phyloP scores from a whole-genome alignment of 192 early-diverging fungal species.

The Podochytrium sp. region DNA sequence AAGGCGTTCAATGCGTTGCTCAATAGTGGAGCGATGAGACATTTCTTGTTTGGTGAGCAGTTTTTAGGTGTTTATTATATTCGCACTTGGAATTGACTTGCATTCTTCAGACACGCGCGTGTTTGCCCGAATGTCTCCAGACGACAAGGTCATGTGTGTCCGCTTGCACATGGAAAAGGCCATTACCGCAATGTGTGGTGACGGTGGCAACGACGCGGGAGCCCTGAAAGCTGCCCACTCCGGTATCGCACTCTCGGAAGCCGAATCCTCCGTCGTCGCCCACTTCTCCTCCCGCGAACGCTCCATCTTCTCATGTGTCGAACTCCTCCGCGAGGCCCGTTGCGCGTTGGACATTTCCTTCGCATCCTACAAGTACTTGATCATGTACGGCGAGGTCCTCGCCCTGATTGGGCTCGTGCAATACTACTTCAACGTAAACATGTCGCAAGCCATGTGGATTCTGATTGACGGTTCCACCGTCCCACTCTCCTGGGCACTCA shows the following conservation, averaged over 20 bases:
- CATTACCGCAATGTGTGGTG: slow-evolving; percentile 86
- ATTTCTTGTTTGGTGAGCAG: slow-evolving; percentile 53
- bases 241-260: slow-evolving; percentile 78
- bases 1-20: slow-evolving; percentile 65
- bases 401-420: slow-evolving; percentile 65
- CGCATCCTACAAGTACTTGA: slow-evolving; percentile 74
- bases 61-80: slow-evolving; percentile 2
- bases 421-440: slow-evolving; percentile 79
- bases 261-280: slow-evolving; percentile 84
- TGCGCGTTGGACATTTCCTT: slow-evolving; percentile 76
- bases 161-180: slow-evolving; percentile 77
- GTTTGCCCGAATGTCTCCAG: slow-evolving; percentile 81
- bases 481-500: slow-evolving; percentile 66
- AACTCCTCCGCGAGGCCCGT: slow-evolving; percentile 73
- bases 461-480: slow-evolving; percentile 74
- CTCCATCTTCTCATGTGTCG: slow-evolving; percentile 70
- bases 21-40: slow-evolving; percentile 43
- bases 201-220: slow-evolving; percentile 86
- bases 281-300: slow-evolving; percentile 73
- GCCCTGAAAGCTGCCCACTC: slow-evolving; percentile 81
- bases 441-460: slow-evolving; percentile 75
- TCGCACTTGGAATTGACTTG: background rate
- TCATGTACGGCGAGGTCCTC: slow-evolving; percentile 75
- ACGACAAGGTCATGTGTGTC: slow-evolving; percentile 76
- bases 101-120: slow-evolving; percentile 61